phyloP scores from a whole-genome alignment of 257 asterid genomes.

The Petunia axillaris region DNA sequence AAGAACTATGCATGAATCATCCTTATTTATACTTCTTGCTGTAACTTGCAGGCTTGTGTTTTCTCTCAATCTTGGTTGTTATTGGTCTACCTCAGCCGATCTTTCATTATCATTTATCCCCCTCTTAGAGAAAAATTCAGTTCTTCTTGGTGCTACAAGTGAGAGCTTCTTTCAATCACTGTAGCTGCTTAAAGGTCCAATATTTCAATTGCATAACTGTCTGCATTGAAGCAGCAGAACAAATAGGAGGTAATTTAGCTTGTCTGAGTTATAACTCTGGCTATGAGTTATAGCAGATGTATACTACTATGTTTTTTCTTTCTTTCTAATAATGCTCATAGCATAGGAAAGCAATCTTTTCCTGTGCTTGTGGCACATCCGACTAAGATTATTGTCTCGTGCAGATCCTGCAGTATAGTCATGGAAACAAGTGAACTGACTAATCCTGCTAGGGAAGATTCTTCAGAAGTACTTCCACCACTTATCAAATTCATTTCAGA shows the following conservation, averaged over 20 bases:
- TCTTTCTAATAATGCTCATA: neutral
- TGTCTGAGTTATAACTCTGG: neutral
- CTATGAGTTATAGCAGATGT: neutral
- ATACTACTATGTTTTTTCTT: neutral
- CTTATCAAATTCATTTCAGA: slow-evolving; percentile 51
- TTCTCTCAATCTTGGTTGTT: slow-evolving; percentile 7
- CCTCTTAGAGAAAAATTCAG: neutral
- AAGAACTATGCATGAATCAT: slow-evolving; percentile 22
- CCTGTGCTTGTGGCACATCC: neutral
- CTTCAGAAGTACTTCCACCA: slow-evolving; percentile 44
- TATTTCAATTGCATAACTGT: neutral
- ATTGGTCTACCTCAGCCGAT: neutral
- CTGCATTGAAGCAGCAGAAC: neutral
- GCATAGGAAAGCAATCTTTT: neutral
- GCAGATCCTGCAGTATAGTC: neutral
- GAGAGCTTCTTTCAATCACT: neutral
- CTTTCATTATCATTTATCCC: neutral
- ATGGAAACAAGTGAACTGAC: slow-evolving; percentile 40
- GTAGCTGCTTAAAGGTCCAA: neutral
- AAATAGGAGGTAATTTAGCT: neutral
- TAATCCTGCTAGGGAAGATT: slow-evolving; percentile 21
- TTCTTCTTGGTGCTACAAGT: slow-evolving; percentile 1
- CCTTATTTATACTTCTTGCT: slow-evolving; percentile 22
- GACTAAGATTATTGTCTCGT: neutral
- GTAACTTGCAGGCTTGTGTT: neutral